Evolutionary conservation across 805 yeast species (phyloP).

Genomic region (Huiozyma sinensis): DNA sequence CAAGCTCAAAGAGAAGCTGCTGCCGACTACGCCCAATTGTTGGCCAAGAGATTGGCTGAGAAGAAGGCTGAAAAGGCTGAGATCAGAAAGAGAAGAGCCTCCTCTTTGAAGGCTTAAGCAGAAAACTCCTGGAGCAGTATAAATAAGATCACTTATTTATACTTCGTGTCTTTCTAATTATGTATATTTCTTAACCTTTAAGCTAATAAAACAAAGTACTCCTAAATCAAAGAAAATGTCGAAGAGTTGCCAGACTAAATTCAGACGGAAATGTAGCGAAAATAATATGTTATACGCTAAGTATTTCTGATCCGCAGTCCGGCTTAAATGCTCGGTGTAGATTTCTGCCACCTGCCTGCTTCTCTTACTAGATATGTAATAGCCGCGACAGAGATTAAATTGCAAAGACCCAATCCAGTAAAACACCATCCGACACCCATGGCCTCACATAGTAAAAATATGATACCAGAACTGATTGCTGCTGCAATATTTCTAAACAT

Average conservation of each 20-base stretch:
- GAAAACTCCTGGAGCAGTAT: not conserved
- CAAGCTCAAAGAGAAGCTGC: slow-evolving; percentile 99
- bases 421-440: slow-evolving; percentile 48
- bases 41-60: slow-evolving; percentile 97
- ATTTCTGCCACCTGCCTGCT: slow-evolving; percentile 13
- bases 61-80: slow-evolving; percentile 98
- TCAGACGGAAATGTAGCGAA: not conserved
- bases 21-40: slow-evolving; percentile 98
- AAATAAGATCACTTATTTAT: slow-evolving; percentile 2
- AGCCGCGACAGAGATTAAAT: slow-evolving; percentile 18
- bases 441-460: slow-evolving; percentile 25
- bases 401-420: slow-evolving; percentile 37
- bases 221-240: not conserved
- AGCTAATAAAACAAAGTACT: slow-evolving; percentile 6
- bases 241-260: not conserved
- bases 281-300: not conserved
- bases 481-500: slow-evolving; percentile 44
- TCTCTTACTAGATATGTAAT: slow-evolving; percentile 14
- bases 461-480: slow-evolving; percentile 39
- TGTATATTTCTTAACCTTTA: slow-evolving; percentile 11
- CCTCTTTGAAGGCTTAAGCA: slow-evolving; percentile 82
- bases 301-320: not conserved
- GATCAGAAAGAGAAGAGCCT: slow-evolving; percentile 99
- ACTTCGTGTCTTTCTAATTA: slow-evolving; percentile 11
- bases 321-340: not conserved